A percentile compares a stretch with the other conserved stretches of the same genome.
These are phyloP conservation scores for Colletotrichum agaves DNA, from an alignment of 2,329 filamentous ascomycete genomes.

Conservation along the genomic window DNA sequence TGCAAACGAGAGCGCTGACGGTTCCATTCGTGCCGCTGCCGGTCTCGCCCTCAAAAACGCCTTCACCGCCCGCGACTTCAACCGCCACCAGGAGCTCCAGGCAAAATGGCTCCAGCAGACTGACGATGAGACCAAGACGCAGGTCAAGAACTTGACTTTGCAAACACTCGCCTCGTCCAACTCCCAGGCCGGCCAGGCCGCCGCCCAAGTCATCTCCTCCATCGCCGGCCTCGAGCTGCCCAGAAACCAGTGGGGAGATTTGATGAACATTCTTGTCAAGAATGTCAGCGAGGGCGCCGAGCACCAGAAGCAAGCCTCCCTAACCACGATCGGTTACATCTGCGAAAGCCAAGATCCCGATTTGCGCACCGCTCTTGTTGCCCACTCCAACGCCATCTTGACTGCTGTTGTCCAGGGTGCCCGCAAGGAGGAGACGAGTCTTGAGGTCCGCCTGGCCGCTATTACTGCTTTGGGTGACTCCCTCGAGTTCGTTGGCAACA, in stretches of 20 bases:
- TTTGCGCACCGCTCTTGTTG: conserved; percentile 80
- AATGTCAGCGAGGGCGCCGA: conserved; percentile 89
- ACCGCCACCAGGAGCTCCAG: conserved; percentile 89
- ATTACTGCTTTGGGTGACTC: conserved; percentile 96
- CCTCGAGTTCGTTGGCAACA: conserved; percentile 95
- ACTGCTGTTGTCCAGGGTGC: conserved; percentile 98
- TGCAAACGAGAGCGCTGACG: conserved; percentile 86
- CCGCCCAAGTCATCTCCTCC: conserved; percentile 94
- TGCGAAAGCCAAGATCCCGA: conserved; percentile 95
- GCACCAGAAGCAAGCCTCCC: conserved; percentile 91
- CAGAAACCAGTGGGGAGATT: conserved; percentile 89
- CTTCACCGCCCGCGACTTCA: conserved; percentile 91
- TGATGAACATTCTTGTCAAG: conserved; percentile 89
- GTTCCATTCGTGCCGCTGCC: conserved; percentile 90
- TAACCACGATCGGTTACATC: conserved; percentile 97
- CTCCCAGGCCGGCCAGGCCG: conserved; percentile 84
- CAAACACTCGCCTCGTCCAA: conserved; percentile 86
- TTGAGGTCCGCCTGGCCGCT: conserved; percentile 90
- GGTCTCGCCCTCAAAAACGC: conserved; percentile 98
- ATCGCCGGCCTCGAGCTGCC: conserved; percentile 96
- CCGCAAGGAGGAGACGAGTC: conserved; percentile 93
- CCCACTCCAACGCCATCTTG: conserved; percentile 96
- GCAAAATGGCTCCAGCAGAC: conserved; percentile 91
- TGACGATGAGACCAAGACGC: conserved; percentile 82
- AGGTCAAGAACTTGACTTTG: conserved; percentile 91